A percentile compares a stretch with the other conserved stretches of the same genome.
Evolutionary conservation across 2,329 filamentous ascomycete genomes (phyloP).

Genomic region (Orbilia javanica): DNA sequence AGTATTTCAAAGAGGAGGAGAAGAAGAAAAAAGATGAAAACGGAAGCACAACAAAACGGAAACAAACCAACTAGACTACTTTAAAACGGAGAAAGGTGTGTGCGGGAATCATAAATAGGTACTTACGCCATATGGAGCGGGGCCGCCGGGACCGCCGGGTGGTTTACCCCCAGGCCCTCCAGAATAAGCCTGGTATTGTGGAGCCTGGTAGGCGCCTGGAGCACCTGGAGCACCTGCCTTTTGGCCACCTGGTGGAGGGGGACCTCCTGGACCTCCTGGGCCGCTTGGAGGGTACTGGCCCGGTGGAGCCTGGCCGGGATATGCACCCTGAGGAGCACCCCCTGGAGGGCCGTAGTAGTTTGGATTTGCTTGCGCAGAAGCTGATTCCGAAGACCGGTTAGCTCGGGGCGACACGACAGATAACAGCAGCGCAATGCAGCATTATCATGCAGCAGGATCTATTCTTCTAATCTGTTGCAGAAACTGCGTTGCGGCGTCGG

Average conservation of each 20-base stretch:
- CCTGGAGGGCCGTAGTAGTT: constrained; percentile 54
- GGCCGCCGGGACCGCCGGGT: constrained; percentile 30
- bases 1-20: constrained; percentile 11
- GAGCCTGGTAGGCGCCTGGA: constrained; percentile 42
- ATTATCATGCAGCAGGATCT: not conserved
- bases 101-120: constrained; percentile 20
- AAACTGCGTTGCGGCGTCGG: constrained; percentile 42
- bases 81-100: not conserved
- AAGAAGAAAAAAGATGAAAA: constrained; percentile 14
- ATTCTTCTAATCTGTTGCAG: constrained; percentile 27
- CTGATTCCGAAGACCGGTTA: constrained; percentile 43
- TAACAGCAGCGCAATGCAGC: not conserved
- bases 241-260: constrained; percentile 32
- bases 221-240: constrained; percentile 31
- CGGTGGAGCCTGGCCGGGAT: constrained; percentile 42
- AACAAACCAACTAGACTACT: not conserved
- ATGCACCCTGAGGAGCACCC: constrained; percentile 31
- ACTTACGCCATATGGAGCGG: constrained; percentile 58
- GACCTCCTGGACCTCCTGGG: constrained; percentile 8
- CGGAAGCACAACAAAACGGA: not conserved
- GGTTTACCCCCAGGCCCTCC: constrained; percentile 38
- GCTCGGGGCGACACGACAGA: not conserved
- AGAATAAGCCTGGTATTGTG: constrained; percentile 44
- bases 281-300: constrained; percentile 39
- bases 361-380: constrained; percentile 54